Conservation (phyloP, 495 filamentous ascomycete species). For the Aspergillus conjunctus region DNA sequence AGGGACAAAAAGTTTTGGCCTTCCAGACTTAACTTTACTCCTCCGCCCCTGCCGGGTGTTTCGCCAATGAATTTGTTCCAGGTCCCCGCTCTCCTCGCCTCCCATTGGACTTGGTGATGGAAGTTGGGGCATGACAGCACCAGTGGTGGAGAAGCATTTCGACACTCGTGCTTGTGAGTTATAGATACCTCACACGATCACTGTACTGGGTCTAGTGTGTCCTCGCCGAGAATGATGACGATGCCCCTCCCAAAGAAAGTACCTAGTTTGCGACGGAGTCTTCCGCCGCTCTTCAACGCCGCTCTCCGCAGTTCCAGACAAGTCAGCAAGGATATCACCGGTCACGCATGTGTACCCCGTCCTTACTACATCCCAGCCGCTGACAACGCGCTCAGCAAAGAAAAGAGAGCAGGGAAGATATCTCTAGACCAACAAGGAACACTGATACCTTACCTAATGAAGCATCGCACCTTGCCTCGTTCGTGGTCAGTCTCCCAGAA, state of each 20-base stretch:
- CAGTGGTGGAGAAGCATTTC: slow-evolving; percentile 19
- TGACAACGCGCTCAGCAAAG: too few species aligned
- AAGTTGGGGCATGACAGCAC: slow-evolving; percentile 22
- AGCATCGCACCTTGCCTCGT: background rate
- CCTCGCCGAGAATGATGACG: background rate
- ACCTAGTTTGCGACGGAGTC: background rate
- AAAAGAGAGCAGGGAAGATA: too few species aligned
- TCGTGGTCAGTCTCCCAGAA: background rate
- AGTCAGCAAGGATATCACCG: slow-evolving; percentile 1
- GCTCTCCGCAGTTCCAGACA: background rate
- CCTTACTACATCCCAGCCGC: background rate
- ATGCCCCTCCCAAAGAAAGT: background rate
- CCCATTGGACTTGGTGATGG: slow-evolving; percentile 15
- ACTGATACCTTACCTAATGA: background rate
- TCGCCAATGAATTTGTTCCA: slow-evolving; percentile 16
- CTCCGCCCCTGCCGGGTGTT: slow-evolving; percentile 11
- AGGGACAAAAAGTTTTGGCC: too few species aligned
- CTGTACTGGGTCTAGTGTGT: background rate
- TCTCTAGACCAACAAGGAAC: background rate
- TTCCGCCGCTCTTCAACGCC: background rate
- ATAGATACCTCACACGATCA: background rate
- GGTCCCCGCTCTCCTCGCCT: slow-evolving; percentile 18
- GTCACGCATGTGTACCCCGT: background rate
- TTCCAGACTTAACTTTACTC: background rate
- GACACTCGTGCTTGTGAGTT: slow-evolving; percentile 22